phyloP scores from a whole-genome alignment of 805 yeast genomes.

The Wickerhamiella galacta region DNA sequence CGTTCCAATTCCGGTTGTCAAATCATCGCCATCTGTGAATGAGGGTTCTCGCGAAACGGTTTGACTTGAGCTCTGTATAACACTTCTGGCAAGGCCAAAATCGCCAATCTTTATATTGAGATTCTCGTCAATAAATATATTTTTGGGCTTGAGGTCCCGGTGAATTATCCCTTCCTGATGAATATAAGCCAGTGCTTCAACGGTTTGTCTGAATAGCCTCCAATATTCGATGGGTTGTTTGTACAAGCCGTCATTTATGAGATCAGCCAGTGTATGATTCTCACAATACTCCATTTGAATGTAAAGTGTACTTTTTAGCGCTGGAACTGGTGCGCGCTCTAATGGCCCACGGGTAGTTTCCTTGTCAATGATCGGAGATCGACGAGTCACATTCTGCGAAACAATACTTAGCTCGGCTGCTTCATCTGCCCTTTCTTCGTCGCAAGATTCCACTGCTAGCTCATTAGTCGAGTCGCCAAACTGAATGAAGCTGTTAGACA shows the following conservation, averaged over 20 bases:
- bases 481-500: conserved; percentile 17
- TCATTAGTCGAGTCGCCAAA: conserved; percentile 17
- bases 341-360: background rate
- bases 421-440: conserved; percentile 4
- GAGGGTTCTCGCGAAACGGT: conserved; percentile 2
- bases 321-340: conserved; percentile 4
- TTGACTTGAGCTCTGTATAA: conserved; percentile 10
- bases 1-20: conserved; percentile 90
- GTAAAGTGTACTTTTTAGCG: conserved; percentile 48
- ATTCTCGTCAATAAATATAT: conserved; percentile 83
- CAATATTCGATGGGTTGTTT: conserved; percentile 66
- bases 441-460: conserved; percentile 1
- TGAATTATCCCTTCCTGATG: conserved; percentile 93
- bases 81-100: conserved; percentile 81
- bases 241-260: conserved; percentile 63
- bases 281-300: conserved; percentile 99
- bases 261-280: conserved; percentile 70
- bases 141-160: conserved; percentile 89
- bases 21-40: conserved; percentile 36
- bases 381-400: background rate
- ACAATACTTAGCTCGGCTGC: background rate
- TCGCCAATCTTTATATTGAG: conserved; percentile 91
- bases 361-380: conserved; percentile 3
- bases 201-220: conserved; percentile 72
- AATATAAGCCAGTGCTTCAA: conserved; percentile 83